phyloP scores from a whole-genome alignment of 2,329 filamentous ascomycete species.

The Trichoderma polysporum region DNA sequence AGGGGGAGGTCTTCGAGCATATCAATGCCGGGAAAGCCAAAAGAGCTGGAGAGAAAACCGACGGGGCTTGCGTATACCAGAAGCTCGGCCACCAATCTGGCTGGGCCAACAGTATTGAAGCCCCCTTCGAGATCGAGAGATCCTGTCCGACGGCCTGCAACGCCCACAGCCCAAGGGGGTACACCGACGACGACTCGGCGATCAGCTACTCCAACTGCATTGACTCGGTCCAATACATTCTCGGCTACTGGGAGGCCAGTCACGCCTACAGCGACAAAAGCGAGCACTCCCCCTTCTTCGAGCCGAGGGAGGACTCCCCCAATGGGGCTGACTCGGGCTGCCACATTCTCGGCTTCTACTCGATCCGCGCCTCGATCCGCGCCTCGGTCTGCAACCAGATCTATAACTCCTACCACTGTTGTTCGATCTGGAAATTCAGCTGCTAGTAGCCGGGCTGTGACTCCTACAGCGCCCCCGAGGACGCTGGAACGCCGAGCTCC shows the following conservation, averaged over 20 bases:
- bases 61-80: conserved; percentile 33
- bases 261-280: neutral
- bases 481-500: conserved; percentile 23
- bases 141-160: conserved; percentile 1
- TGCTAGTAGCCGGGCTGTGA: conserved; percentile 9
- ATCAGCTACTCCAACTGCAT: conserved; percentile 1
- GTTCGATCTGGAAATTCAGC: neutral
- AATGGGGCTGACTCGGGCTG: neutral
- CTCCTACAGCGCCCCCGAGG: neutral
- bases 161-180: conserved; percentile 1
- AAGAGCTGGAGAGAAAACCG: conserved; percentile 3
- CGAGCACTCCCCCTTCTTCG: neutral
- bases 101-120: conserved; percentile 31
- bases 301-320: neutral
- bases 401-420: neutral
- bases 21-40: conserved; percentile 19
- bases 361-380: neutral
- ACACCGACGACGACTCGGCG: neutral
- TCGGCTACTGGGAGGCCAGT: neutral
- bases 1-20: conserved; percentile 36
- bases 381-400: neutral
- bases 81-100: conserved; percentile 33
- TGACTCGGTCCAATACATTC: conserved; percentile 1
- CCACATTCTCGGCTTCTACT: neutral
- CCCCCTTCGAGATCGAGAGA: conserved; percentile 32